phyloP scores from a whole-genome alignment of 2,329 filamentous ascomycete genomes.

The Botrytis cinerea region DNA sequence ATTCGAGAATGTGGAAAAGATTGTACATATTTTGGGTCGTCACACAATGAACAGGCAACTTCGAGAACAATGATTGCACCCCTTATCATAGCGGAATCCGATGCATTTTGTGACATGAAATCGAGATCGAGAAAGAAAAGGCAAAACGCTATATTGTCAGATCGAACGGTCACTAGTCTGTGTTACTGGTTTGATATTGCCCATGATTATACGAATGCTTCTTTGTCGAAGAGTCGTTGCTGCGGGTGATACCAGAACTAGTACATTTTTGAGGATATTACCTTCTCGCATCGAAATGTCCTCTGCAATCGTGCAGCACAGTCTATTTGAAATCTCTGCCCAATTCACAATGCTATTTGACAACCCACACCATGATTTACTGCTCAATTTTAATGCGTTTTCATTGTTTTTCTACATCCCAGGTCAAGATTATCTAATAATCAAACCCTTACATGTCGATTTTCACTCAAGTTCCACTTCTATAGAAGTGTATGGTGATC shows the following conservation, averaged over 20 bases:
- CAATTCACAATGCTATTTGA: background rate
- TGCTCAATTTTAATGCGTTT: too few relatives aligned
- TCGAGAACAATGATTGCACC: conserved; percentile 3
- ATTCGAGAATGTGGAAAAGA: conserved; percentile 6
- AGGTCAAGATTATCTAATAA: too few relatives aligned
- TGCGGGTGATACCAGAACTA: background rate
- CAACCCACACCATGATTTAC: background rate
- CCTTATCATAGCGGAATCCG: background rate
- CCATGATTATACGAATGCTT: background rate
- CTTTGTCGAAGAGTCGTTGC: background rate
- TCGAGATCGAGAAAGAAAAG: background rate
- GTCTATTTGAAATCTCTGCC: background rate
- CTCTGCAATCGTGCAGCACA: background rate
- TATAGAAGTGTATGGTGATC: background rate
- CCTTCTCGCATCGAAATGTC: too few relatives aligned
- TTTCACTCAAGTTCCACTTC: background rate
- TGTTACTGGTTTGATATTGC: background rate
- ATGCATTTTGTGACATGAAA: background rate
- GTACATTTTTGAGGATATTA: background rate
- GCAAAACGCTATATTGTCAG: background rate
- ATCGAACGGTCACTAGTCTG: too few relatives aligned
- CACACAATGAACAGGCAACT: conserved; percentile 15
- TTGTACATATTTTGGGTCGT: conserved; percentile 37
- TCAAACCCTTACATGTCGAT: background rate
- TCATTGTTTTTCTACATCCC: background rate